Conservation (phyloP, 208 protist species). For the Acanthamoeba triangularis region DNA sequence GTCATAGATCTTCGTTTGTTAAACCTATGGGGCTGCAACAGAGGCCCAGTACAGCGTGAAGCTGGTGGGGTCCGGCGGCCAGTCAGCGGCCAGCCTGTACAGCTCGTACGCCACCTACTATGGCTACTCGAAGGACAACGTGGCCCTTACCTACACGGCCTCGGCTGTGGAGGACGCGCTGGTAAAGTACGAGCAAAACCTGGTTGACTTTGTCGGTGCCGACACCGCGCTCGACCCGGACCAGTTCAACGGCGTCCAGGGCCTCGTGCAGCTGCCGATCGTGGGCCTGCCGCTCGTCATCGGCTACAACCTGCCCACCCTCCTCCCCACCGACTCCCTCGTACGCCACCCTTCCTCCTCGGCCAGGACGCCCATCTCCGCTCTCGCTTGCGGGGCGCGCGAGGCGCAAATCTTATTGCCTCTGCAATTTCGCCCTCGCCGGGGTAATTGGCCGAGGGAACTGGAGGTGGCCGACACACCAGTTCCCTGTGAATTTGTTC, state of each 20-base stretch:
- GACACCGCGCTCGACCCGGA: background rate
- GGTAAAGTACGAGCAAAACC: background rate
- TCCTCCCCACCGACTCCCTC: background rate
- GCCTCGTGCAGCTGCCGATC: background rate
- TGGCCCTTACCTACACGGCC: background rate
- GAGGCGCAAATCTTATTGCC: no score
- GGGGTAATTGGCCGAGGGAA: no score
- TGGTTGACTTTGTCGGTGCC: constrained; percentile 17
- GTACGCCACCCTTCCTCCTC: no score
- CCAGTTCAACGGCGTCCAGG: background rate
- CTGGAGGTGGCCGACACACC: no score
- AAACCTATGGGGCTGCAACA: no score
- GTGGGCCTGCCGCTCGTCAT: constrained; percentile 7
- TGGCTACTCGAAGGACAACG: constrained; percentile 41
- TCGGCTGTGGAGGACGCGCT: background rate
- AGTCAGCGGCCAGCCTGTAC: background rate
- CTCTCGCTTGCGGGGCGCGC: no score
- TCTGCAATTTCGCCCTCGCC: no score
- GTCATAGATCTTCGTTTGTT: no score
- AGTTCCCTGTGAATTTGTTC: no score
- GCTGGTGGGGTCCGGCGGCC: background rate
- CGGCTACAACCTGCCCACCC: background rate
- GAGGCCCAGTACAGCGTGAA: constrained; percentile 3
- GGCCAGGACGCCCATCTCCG: no score
- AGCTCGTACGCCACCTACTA: background rate